These are phyloP conservation scores for Trichoderma sp. DNA, from an alignment of 2,329 filamentous ascomycete species.

Conservation along the genomic window DNA sequence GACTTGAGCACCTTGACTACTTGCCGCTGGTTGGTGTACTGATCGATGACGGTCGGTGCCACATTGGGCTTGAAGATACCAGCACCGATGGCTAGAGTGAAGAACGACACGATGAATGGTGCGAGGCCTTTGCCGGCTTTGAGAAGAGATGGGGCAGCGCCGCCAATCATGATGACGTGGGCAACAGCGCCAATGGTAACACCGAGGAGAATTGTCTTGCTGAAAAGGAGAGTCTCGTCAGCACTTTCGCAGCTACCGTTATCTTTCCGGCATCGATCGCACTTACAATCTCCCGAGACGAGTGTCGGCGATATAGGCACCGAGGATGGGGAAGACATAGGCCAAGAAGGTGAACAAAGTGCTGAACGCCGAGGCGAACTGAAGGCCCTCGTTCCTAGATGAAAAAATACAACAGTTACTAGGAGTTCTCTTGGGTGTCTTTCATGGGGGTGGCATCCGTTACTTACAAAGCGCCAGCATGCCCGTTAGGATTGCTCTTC, in stretches of 20 bases:
- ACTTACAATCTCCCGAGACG: slow-evolving; percentile 19
- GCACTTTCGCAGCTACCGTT: background rate
- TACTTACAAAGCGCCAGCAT: slow-evolving; percentile 18
- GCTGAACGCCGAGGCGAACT: slow-evolving; percentile 19
- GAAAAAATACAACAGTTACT: background rate
- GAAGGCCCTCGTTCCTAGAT: slow-evolving; percentile 14
- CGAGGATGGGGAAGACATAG: slow-evolving; percentile 19
- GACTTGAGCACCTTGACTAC: slow-evolving; percentile 20
- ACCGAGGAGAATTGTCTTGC: slow-evolving; percentile 19
- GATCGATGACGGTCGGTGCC: slow-evolving; percentile 13
- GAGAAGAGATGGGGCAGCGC: slow-evolving; percentile 18
- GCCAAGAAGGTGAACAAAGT: slow-evolving; percentile 19
- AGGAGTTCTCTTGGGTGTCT: background rate
- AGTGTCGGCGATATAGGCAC: slow-evolving; percentile 18
- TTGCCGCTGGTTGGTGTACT: slow-evolving; percentile 15
- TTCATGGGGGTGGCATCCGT: background rate
- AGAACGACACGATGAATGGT: slow-evolving; percentile 17
- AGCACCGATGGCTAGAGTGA: slow-evolving; percentile 15
- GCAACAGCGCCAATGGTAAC: slow-evolving; percentile 16
- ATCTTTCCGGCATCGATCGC: background rate
- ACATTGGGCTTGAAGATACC: slow-evolving; percentile 22
- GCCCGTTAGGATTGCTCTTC: slow-evolving; percentile 18
- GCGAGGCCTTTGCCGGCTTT: slow-evolving; percentile 17
- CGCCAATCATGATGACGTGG: slow-evolving; percentile 19
- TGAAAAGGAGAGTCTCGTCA: background rate